Percentiles rank a stretch among this genome's conserved stretches.
These are phyloP conservation scores for Chaetomium cochliodes DNA, from an alignment of 495 filamentous ascomycete species.

Conservation along the genomic window DNA sequence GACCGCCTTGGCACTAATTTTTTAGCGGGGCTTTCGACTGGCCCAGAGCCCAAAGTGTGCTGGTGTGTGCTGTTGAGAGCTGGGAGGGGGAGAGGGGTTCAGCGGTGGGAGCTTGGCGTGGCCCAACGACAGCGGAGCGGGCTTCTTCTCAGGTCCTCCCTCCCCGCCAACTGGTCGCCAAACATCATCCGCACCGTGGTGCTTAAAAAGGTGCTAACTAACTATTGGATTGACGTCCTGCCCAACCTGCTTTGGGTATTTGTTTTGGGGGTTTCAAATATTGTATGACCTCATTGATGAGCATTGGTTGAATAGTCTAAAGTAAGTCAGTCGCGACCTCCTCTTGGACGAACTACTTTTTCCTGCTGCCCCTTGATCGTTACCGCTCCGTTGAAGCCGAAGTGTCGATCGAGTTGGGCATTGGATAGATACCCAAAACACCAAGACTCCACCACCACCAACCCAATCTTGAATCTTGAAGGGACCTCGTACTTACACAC, in stretches of 20 bases:
- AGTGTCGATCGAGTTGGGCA: background rate
- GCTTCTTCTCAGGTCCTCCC: too few species aligned
- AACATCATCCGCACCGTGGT: background rate
- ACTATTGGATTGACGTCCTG: conserved; percentile 1
- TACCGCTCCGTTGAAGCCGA: background rate
- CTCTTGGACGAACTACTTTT: conserved; percentile 1
- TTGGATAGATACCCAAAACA: background rate
- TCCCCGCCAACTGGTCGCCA: background rate
- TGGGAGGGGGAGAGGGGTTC: conserved; percentile 1
- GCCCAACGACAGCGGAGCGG: too few species aligned
- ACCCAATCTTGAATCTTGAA: background rate
- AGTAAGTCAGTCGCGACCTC: background rate
- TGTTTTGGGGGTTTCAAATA: background rate
- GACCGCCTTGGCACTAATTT: conserved; percentile 1
- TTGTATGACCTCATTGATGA: conserved; percentile 6
- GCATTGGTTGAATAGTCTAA: background rate
- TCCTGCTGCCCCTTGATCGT: background rate
- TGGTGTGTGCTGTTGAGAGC: background rate
- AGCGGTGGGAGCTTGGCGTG: background rate
- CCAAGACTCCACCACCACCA: background rate
- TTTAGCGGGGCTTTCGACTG: conserved; percentile 6
- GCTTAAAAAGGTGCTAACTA: background rate
- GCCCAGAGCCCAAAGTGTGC: background rate
- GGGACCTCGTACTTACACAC: conserved; percentile 1
- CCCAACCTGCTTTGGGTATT: conserved; percentile 3